Base-by-base conservation (phyloP, 805 yeast genomes). In the Suhomyces emberorum region DNA sequence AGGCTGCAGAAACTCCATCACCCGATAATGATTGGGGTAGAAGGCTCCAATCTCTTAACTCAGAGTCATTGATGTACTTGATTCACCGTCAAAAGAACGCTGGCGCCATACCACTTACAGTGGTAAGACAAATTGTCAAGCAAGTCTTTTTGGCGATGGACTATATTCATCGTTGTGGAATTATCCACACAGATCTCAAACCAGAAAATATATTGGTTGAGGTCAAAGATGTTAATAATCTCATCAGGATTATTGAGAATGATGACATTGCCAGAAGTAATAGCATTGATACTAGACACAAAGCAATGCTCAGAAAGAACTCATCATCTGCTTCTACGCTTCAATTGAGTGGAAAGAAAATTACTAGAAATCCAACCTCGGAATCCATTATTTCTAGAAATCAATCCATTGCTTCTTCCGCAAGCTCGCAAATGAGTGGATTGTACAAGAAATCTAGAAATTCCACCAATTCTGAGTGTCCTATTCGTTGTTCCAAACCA, bases 91-190 rank as follows among this genome's bases (percentile, higher is more conserved):
- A 63, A 24, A 69, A 64, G 39, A 58, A 65, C 11, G 68, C 63
- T 43, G 77, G 78, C 20, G 81, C 80, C 0, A 61, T 79, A 15
- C 84, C 84, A 1, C 44, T 78, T 8, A 57, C 67, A 10, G 51
- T 74, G 30, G 81, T 76, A 6, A 74, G 76, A 52, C 78, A 70
- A 47, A 76, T 80, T 23, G 62, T 79, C 7, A 74, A 69, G 42
- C 85, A 80, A 52, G 49, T 79, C 26, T 59, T 79, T 24, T 43
- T 71, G 27, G 78, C 81, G 1, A 52, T 79, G 40, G 81, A 79
- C 53, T 77, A 72, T 48, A 59, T 79, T 44, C 86, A 80, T 54
- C 69, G 62, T 48, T 79, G 86, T 55, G 84, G 84, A 2, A 64
- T 81, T 8, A 79, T 81, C 27, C 73, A 68, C 51, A 68, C 73